Conservation (phyloP, 257 asterid genomes). For the Solanum sejunctum region DNA sequence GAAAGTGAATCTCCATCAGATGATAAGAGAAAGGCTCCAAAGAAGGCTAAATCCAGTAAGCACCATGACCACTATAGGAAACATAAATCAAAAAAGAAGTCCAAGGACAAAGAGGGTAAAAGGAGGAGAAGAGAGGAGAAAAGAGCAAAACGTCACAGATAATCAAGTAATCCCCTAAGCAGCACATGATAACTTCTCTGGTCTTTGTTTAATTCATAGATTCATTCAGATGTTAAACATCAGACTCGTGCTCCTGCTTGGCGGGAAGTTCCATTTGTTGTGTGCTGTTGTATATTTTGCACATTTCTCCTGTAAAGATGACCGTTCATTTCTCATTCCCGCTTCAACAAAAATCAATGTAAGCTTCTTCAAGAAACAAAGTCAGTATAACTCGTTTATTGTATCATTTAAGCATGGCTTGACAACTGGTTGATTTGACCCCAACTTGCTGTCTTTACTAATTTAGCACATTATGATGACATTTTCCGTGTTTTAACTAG, state of each 20-base stretch:
- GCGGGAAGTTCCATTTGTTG: neutral
- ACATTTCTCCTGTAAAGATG: neutral
- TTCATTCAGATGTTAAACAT: neutral
- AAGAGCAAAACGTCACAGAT: conserved; percentile 23
- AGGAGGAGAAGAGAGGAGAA: conserved; percentile 38
- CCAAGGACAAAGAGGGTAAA: conserved; percentile 27
- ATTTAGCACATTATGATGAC: too few relatives aligned
- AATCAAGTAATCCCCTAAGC: neutral
- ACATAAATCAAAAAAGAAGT: conserved; percentile 51
- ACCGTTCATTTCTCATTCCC: neutral
- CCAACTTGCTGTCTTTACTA: neutral
- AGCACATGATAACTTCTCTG: neutral
- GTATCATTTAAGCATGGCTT: neutral
- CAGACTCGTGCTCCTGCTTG: neutral
- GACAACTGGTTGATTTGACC: neutral
- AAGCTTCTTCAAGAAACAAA: neutral
- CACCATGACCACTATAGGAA: conserved; percentile 32
- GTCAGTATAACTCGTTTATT: neutral
- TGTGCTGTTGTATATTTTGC: neutral
- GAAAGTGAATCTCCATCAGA: conserved; percentile 29
- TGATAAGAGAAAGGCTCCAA: conserved; percentile 14
- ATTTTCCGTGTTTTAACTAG: too few relatives aligned
- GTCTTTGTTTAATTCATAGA: neutral
- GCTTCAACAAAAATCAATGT: neutral
- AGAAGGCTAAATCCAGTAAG: conserved; percentile 12